Conservation (phyloP, 768 basidiomycete species). For the Lactarius deliciosus region DNA sequence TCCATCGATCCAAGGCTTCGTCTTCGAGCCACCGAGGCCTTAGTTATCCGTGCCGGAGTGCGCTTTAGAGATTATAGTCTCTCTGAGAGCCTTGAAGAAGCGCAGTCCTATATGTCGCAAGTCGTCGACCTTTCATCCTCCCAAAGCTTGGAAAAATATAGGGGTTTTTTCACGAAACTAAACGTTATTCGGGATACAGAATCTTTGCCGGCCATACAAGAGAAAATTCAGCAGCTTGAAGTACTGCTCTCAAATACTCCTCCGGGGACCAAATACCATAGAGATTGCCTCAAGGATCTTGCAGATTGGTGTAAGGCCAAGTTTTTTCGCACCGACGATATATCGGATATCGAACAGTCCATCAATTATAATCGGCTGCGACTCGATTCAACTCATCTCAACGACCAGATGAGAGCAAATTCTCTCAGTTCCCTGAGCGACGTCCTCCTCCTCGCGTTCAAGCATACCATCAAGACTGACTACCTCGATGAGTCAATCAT, state of each 20-base stretch:
- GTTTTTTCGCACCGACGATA: not conserved
- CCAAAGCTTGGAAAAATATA: not conserved
- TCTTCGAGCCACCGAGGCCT: not conserved
- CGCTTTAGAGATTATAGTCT: slow-evolving; percentile 5
- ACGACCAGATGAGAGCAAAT: not conserved
- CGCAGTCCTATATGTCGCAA: not conserved
- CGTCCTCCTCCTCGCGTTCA: not conserved
- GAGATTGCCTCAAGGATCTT: not conserved
- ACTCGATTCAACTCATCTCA: not conserved
- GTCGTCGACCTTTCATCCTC: not conserved
- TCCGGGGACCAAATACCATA: not conserved
- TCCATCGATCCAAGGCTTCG: not conserved
- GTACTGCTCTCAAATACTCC: not conserved
- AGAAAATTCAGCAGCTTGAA: slow-evolving; percentile 13
- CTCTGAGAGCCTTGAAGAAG: not conserved
- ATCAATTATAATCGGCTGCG: not conserved
- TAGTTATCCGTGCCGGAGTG: not conserved
- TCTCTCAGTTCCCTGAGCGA: not conserved
- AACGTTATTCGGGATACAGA: not conserved
- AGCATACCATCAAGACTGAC: not conserved
- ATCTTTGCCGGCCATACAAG: not conserved
- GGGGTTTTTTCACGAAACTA: not conserved
- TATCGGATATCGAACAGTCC: slow-evolving; percentile 2
- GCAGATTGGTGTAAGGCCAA: not conserved
- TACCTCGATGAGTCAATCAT: slow-evolving; percentile 9